These are phyloP conservation scores for Cyanophora paradoxa DNA, from an alignment of 78 protist genomes.

Conservation along the genomic window DNA sequence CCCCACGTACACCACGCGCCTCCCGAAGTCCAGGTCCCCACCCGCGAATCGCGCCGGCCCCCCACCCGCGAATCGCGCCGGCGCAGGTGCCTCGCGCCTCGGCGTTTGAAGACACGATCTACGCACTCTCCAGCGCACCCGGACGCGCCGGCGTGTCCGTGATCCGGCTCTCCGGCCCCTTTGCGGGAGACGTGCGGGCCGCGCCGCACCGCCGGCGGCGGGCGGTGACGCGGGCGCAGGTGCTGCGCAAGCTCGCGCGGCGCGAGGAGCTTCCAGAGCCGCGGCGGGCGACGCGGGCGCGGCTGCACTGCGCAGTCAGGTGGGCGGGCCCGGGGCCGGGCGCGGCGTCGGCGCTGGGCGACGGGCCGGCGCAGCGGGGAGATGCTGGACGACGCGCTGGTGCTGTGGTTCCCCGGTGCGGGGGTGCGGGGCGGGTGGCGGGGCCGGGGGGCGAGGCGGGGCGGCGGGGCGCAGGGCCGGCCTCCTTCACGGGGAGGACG, in stretches of 20 bases:
- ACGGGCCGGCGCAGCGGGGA: not conserved
- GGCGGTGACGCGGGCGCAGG: not conserved
- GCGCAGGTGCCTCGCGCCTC: no score
- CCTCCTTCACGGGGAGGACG: constrained; percentile 90
- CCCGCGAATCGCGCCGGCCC: no score
- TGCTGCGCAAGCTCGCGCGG: not conserved
- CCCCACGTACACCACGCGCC: no score
- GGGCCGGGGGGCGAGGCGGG: not conserved
- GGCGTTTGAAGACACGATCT: constrained; percentile 27
- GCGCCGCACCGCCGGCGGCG: no score
- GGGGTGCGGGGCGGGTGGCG: no score
- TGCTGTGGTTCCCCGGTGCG: constrained; percentile 32
- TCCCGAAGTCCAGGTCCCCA: no score
- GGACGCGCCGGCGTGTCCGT: constrained; percentile 31
- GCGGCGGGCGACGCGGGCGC: not conserved
- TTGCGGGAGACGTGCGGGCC: not conserved
- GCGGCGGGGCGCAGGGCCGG: constrained; percentile 41
- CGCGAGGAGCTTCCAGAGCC: not conserved
- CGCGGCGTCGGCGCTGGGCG: not conserved
- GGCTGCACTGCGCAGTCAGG: not conserved
- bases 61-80: no score
- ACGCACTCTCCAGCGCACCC: constrained; percentile 14
- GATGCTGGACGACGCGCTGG: constrained; percentile 20
- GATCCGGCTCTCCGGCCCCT: constrained; percentile 23
- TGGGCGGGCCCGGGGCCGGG: no score